Evolutionary conservation across 768 basidiomycete genomes (phyloP), one percentile per base, ranked within the genome.

Genomic region (Hericium alpestre): DNA sequence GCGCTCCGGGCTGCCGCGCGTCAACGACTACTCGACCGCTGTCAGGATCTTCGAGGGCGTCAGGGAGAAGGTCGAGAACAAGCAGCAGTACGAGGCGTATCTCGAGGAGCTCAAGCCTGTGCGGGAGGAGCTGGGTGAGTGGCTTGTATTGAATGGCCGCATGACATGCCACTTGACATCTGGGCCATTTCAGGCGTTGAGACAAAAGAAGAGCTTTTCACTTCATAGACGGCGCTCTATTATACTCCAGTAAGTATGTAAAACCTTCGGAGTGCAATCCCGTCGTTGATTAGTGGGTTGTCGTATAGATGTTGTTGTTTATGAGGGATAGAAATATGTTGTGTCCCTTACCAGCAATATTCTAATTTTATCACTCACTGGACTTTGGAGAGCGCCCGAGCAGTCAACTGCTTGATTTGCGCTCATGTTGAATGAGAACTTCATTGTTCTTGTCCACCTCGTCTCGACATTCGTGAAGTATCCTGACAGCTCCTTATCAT

Each of bases 41-140:
- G 93, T 99, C 58, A 79, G 96, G 59, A 80, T 98, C 64, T 91
- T 97, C 66, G 95, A 98, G 79, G 96, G 95, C 59, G 71, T 99
- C 66, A 86, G 82, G 76, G 93, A 93, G 74, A 98, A 99, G 79
- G 93, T 96, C 50, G 96, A 99, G 79, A 98, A 94, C 76, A 88
- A 89, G 76, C 75, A 82, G 57, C 96, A 98, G 74, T 98, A 98
- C 69, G 77, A 92, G 76, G 84, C 86, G 37, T 98, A 99, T 71
- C 74, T 99, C 68, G 82, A 90, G 13, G 95, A 97, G 73, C 78
- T 96, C 64, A 91, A 88, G 72, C 78, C 82, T 54, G 74, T 96
- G 62, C 80, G 90, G 63, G 85, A 95, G 69, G 94, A 99, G 76
- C 79, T 99, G 58, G 95, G 94, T 96, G 61, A 64, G 73, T 71